A percentile compares a stretch with the other conserved stretches of the same genome.
These are phyloP conservation scores for Cicer bijugum DNA, from an alignment of 306 rosid species.

Conservation along the genomic window DNA sequence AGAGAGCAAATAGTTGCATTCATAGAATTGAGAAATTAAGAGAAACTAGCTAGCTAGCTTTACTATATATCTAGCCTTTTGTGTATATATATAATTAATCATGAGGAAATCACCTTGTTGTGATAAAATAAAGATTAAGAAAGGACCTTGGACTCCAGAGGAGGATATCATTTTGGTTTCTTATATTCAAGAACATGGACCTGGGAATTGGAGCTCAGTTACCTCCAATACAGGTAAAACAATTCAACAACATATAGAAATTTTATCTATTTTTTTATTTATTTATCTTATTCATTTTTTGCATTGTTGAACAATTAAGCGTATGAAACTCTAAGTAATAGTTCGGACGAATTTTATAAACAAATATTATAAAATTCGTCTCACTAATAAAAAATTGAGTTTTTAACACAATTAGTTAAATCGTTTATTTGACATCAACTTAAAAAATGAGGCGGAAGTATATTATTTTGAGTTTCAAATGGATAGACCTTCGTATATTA, in stretches of 20 bases:
- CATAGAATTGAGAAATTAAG: background rate
- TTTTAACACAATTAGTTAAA: too few species aligned
- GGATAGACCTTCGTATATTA: too few species aligned
- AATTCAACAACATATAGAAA: background rate
- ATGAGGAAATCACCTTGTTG: constrained; percentile 93
- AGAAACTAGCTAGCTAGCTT: background rate
- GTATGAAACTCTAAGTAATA: too few species aligned
- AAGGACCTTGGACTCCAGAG: constrained; percentile 98
- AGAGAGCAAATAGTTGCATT: constrained; percentile 4
- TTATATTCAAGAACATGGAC: constrained; percentile 88
- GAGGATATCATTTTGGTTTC: constrained; percentile 91
- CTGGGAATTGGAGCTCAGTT: constrained; percentile 96
- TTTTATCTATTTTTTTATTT: too few species aligned
- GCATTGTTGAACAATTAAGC: too few species aligned
- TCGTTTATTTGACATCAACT: too few species aligned
- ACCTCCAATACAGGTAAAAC: constrained; percentile 71
- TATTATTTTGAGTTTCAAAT: too few species aligned
- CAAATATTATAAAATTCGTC: too few species aligned
- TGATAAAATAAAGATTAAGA: constrained; percentile 73
- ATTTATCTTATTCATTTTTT: too few species aligned
- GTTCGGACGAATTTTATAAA: too few species aligned
- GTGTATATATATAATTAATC: background rate
- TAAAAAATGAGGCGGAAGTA: too few species aligned
- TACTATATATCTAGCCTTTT: background rate
- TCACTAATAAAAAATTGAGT: too few species aligned